Percentiles rank a stretch among this genome's conserved stretches.
phyloP scores from a whole-genome alignment of 2,329 filamentous ascomycete species.

The Pestalotiopsis fici region DNA sequence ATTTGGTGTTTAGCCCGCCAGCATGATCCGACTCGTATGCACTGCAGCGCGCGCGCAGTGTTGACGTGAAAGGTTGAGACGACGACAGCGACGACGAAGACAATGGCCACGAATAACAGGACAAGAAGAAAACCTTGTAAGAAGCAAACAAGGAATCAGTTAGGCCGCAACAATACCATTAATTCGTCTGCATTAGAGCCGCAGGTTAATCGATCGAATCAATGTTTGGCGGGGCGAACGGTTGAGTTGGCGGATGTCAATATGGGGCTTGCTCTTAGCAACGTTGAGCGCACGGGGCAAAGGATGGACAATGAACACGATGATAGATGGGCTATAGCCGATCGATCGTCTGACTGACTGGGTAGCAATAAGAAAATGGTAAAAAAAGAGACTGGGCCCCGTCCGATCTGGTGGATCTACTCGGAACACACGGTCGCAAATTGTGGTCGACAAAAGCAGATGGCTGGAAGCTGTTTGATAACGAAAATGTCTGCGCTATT shows the following conservation, averaged over 20 bases:
- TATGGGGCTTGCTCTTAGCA: not conserved
- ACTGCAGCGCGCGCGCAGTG: not conserved
- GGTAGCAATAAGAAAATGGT: not conserved
- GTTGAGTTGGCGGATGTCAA: not conserved
- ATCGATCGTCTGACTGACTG: not conserved
- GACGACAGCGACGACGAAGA: too few relatives aligned
- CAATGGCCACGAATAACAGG: not conserved
- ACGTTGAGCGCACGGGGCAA: constrained; percentile 1
- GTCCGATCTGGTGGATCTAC: not conserved
- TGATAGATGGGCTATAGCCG: not conserved
- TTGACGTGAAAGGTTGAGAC: not conserved
- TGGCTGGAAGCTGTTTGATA: not conserved
- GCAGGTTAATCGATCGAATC: not conserved
- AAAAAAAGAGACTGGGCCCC: not conserved
- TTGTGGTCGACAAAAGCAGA: not conserved
- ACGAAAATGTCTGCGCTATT: not conserved
- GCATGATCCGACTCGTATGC: constrained; percentile 5
- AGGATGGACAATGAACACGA: not conserved
- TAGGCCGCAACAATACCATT: not conserved
- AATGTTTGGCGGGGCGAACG: constrained; percentile 8
- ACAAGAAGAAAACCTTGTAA: not conserved
- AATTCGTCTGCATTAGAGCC: constrained; percentile 1
- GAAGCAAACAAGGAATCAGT: not conserved
- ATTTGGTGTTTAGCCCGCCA: constrained; percentile 2
- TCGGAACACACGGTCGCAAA: not conserved